These are phyloP conservation scores for Ustilago cynodontis DNA, from an alignment of 1,284 basidiomycete species.

Conservation along the genomic window DNA sequence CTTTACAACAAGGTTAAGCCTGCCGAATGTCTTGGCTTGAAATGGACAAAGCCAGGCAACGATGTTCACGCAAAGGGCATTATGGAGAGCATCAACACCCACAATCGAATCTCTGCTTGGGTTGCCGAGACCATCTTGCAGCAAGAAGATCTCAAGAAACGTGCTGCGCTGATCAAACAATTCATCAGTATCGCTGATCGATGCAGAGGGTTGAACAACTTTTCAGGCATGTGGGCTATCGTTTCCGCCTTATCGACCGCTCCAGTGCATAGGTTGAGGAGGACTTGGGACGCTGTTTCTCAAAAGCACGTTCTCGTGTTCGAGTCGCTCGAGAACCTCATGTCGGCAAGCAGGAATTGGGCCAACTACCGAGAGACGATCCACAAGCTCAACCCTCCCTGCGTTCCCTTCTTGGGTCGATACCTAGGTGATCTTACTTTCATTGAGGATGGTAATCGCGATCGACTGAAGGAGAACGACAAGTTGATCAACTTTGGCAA, in stretches of 20 bases:
- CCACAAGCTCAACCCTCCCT: constrained; percentile 87
- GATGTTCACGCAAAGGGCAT: constrained; percentile 77
- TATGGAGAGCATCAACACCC: constrained; percentile 88
- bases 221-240: constrained; percentile 94
- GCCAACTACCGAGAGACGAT: constrained; percentile 88
- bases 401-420: constrained; percentile 97
- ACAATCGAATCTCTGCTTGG: constrained; percentile 90
- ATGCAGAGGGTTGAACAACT: constrained; percentile 90
- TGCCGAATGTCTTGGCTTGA: constrained; percentile 83
- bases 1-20: constrained; percentile 90
- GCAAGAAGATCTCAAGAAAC: constrained; percentile 86
- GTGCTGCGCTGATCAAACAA: constrained; percentile 86
- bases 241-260: constrained; percentile 94
- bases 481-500: constrained; percentile 93
- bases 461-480: constrained; percentile 77
- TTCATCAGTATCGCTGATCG: constrained; percentile 93
- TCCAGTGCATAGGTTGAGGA: constrained; percentile 89
- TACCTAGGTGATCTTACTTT: constrained; percentile 96
- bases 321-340: constrained; percentile 81
- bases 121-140: constrained; percentile 88
- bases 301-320: constrained; percentile 73
- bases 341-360: constrained; percentile 93
- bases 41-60: constrained; percentile 68
- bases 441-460: constrained; percentile 97
- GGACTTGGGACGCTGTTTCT: constrained; percentile 93